These are phyloP conservation scores for Linum trigynum DNA, from an alignment of 345 rosid species.

Conservation along the genomic window DNA sequence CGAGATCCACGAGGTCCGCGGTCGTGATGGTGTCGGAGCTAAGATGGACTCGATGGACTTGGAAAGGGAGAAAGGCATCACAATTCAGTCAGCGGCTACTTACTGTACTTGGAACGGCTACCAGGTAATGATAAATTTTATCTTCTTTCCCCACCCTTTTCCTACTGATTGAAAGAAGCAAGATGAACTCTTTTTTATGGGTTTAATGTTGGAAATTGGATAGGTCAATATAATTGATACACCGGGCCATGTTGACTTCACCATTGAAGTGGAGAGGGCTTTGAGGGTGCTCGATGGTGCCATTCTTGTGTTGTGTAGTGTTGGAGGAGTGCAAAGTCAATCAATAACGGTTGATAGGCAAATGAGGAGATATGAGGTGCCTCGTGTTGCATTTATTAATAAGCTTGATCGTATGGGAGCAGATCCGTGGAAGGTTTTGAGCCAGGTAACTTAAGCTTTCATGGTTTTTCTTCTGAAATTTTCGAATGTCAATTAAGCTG, in stretches of 20 bases:
- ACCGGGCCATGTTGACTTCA: slow-evolving; percentile 98
- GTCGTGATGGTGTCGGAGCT: slow-evolving; percentile 94
- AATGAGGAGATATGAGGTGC: slow-evolving; percentile 97
- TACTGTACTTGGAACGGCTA: slow-evolving; percentile 92
- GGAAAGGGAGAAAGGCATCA: slow-evolving; percentile 97
- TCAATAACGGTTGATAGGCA: slow-evolving; percentile 97
- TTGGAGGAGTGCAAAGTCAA: slow-evolving; percentile 99
- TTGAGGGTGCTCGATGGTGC: slow-evolving; percentile 96
- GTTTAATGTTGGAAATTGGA: not conserved
- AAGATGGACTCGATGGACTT: slow-evolving; percentile 99
- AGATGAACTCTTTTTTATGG: not conserved
- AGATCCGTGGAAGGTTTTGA: slow-evolving; percentile 97
- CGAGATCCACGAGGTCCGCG: slow-evolving; percentile 98
- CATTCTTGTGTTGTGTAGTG: slow-evolving; percentile 85
- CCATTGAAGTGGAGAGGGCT: slow-evolving; percentile 98
- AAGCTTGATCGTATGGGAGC: slow-evolving; percentile 99
- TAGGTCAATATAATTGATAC: slow-evolving; percentile 94
- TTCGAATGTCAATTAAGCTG: not conserved
- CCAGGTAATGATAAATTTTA: slow-evolving; percentile 33
- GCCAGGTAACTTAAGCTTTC: slow-evolving; percentile 42
- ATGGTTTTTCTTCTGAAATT: not conserved
- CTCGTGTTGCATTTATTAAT: slow-evolving; percentile 85
- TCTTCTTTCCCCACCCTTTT: no score
- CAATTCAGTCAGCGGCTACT: slow-evolving; percentile 97
- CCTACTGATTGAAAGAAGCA: not conserved